These are phyloP conservation scores for Sphagnurus paluster DNA, from an alignment of 1,284 basidiomycete genomes.

Conservation along the genomic window DNA sequence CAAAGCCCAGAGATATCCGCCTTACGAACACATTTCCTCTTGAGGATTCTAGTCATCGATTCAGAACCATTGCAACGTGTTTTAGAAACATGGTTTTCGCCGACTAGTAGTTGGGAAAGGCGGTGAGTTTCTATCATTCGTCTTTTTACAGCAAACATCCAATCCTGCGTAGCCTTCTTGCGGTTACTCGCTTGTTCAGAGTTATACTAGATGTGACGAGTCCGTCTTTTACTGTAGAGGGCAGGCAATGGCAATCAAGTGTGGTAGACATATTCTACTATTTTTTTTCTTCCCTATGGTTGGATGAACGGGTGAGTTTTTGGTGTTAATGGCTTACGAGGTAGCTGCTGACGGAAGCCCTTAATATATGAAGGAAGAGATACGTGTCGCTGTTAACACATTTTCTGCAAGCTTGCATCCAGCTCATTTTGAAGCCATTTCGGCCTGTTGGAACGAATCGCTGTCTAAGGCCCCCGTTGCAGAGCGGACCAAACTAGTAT, in stretches of 20 bases:
- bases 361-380: constrained; percentile 53
- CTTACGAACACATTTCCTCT: constrained; percentile 52
- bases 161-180: constrained; percentile 31
- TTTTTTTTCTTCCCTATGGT: constrained; percentile 66
- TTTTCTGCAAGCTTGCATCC: constrained; percentile 60
- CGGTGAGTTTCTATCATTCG: constrained; percentile 19
- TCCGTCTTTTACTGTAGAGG: constrained; percentile 58
- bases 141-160: not conserved
- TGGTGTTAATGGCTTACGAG: not conserved
- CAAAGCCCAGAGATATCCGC: constrained; percentile 51
- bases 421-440: constrained; percentile 61
- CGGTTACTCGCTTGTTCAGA: constrained; percentile 55
- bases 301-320: constrained; percentile 53
- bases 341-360: not conserved
- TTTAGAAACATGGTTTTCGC: constrained; percentile 37
- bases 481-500: constrained; percentile 56
- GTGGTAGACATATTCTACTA: constrained; percentile 56
- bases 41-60: constrained; percentile 64
- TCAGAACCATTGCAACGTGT: constrained; percentile 56
- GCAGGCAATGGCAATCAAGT: constrained; percentile 64
- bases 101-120: constrained; percentile 43
- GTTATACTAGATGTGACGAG: constrained; percentile 65
- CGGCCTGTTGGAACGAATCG: constrained; percentile 64
- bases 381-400: constrained; percentile 55
- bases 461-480: constrained; percentile 53